Percentiles rank a stretch among this genome's conserved stretches.
phyloP scores from a whole-genome alignment of 441 rosid genomes.

The Metrosideros polymorpha region DNA sequence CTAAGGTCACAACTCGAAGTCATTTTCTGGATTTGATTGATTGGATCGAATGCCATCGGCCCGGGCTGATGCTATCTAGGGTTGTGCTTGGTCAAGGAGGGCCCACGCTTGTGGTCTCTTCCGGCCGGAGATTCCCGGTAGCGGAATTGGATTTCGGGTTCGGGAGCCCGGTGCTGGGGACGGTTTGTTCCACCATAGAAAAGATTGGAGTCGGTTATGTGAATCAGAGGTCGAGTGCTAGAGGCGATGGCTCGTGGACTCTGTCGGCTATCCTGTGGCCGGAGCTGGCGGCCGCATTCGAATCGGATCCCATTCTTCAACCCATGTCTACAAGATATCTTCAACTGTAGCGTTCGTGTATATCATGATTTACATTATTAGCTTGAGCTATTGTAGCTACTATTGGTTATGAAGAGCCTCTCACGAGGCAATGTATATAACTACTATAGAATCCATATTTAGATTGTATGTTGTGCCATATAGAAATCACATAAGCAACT shows the following conservation, averaged over 20 bases:
- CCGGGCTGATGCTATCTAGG: slow-evolving; percentile 69
- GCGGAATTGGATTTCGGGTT: slow-evolving; percentile 73
- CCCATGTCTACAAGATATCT: slow-evolving; percentile 59
- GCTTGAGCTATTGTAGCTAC: neutral
- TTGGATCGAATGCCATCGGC: slow-evolving; percentile 82
- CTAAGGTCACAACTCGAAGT: slow-evolving; percentile 36
- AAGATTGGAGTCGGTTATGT: slow-evolving; percentile 67
- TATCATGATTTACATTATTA: neutral
- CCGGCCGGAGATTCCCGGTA: slow-evolving; percentile 66
- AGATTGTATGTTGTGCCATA: neutral
- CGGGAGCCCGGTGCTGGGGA: slow-evolving; percentile 64
- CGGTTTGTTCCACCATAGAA: slow-evolving; percentile 50
- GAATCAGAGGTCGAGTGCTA: slow-evolving; percentile 75
- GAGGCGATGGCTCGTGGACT: slow-evolving; percentile 66
- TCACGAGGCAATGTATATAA: neutral
- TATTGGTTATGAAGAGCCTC: neutral
- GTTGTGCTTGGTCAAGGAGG: slow-evolving; percentile 65
- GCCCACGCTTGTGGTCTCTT: slow-evolving; percentile 64
- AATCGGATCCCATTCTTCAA: slow-evolving; percentile 63
- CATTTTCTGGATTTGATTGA: slow-evolving; percentile 80
- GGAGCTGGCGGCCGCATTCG: slow-evolving; percentile 54
- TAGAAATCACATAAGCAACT: neutral
- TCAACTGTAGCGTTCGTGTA: slow-evolving; percentile 4
- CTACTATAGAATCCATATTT: neutral
- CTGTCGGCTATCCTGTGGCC: slow-evolving; percentile 77